A percentile compares a stretch with the other conserved stretches of the same genome.
phyloP scores from a whole-genome alignment of 2,329 filamentous ascomycete species.

The Rutstroemia sp. region DNA sequence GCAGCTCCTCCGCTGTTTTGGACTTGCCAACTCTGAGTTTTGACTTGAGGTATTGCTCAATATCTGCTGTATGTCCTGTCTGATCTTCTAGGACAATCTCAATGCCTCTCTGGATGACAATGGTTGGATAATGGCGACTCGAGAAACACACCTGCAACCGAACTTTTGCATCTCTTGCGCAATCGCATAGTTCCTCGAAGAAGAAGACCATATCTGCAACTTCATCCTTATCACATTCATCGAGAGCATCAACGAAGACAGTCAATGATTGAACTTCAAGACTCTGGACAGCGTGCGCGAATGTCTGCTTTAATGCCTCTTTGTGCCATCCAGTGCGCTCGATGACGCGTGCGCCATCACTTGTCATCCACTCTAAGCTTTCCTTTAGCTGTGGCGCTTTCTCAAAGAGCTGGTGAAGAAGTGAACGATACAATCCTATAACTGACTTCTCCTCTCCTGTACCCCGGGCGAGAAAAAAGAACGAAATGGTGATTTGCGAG shows the following conservation, averaged over 20 bases:
- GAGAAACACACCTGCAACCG: slow-evolving; percentile 23
- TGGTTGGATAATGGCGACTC: slow-evolving; percentile 25
- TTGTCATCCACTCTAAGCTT: slow-evolving; percentile 20
- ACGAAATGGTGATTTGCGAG: slow-evolving; percentile 27
- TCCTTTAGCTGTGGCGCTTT: slow-evolving; percentile 29
- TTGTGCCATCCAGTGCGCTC: slow-evolving; percentile 24
- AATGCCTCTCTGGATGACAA: slow-evolving; percentile 18
- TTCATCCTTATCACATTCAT: slow-evolving; percentile 18
- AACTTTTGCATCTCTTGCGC: slow-evolving; percentile 8
- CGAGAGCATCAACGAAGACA: slow-evolving; percentile 27
- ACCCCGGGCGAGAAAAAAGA: slow-evolving; percentile 27
- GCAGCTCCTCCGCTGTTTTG: slow-evolving; percentile 12
- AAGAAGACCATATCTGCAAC: slow-evolving; percentile 15
- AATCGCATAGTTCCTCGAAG: slow-evolving; percentile 17
- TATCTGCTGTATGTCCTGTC: slow-evolving; percentile 24
- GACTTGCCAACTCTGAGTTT: slow-evolving; percentile 18
- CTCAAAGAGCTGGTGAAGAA: slow-evolving; percentile 40
- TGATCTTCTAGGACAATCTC: slow-evolving; percentile 23
- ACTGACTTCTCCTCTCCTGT: slow-evolving; percentile 37
- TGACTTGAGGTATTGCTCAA: slow-evolving; percentile 22
- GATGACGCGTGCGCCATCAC: slow-evolving; percentile 15
- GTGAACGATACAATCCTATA: slow-evolving; percentile 42
- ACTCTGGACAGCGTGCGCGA: slow-evolving; percentile 20
- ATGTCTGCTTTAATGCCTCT: slow-evolving; percentile 22
- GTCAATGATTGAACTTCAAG: slow-evolving; percentile 25